A percentile compares a stretch with the other conserved stretches of the same genome.
These are phyloP conservation scores for Ophiostoma ulmi DNA, from an alignment of 2,329 filamentous ascomycete genomes.

Conservation along the genomic window DNA sequence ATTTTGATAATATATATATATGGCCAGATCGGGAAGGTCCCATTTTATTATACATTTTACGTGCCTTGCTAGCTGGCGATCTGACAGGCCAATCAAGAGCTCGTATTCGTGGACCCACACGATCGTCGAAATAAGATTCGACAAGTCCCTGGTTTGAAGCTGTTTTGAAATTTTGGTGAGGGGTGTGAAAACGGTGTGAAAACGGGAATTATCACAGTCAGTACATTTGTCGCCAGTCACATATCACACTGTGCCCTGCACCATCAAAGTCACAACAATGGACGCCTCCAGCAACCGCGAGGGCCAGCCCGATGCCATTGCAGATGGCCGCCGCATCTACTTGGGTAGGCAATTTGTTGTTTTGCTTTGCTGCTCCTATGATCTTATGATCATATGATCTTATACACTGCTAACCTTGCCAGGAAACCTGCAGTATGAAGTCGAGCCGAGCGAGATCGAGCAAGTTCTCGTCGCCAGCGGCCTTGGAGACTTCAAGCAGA, in stretches of 20 bases:
- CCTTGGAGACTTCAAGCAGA: constrained; percentile 44
- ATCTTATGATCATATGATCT: too few species aligned
- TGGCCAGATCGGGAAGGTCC: background rate
- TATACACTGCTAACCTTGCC: background rate
- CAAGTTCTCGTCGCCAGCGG: constrained; percentile 33
- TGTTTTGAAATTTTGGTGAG: background rate
- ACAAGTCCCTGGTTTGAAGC: background rate
- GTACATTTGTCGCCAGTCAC: background rate
- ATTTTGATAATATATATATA: background rate
- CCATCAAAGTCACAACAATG: constrained; percentile 15
- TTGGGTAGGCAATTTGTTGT: background rate
- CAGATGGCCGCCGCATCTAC: constrained; percentile 26
- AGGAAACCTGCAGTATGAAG: background rate
- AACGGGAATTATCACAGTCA: background rate
- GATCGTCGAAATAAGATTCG: background rate
- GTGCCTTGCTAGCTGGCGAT: background rate
- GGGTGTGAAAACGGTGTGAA: background rate
- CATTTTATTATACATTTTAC: background rate
- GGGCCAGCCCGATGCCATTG: constrained; percentile 18
- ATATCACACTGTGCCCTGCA: background rate
- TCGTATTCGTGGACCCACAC: background rate
- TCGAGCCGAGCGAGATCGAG: constrained; percentile 1
- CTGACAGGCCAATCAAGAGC: background rate
- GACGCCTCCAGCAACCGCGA: constrained; percentile 13
- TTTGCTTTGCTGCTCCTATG: too few species aligned